Base-by-base conservation (phyloP, 2,329 filamentous ascomycete genomes). In the Arthrobotrys pseudoclavata region DNA sequence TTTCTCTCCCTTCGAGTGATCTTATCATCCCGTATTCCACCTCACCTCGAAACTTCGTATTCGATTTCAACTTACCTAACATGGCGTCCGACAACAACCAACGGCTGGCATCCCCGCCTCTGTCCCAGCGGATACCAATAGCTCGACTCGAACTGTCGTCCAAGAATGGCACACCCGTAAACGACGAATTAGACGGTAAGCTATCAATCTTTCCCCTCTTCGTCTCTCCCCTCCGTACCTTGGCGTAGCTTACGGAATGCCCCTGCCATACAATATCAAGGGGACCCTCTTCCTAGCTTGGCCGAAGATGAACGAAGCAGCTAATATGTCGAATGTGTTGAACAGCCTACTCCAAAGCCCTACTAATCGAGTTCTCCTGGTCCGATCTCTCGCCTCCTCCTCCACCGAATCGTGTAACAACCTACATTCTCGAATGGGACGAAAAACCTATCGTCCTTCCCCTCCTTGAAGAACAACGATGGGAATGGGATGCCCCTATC, bases 121-220 rank as follows among this genome's bases (percentile, higher is more conserved):
- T 77, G 37, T 70, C 74, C 22, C 74, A 77, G 74, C 74, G 74
- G 52, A 77, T 77, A 67, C 74, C 74, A 57, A 77, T 77, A 67
- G 74, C 74, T 61, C 66, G 74, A 63, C 68, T 77, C 24, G 74
- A 77, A 37, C 74, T 77, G 29, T 70, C 74, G 4, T 77, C 74
- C 9, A 77, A 77, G 67, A 77, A 70, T 20, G 67, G 66, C n/a
- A 37, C 66, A 42, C 66, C 74, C 26, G 74, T 77, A 42, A 77
- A 70, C 45, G 74, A 77, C 67, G 74, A 77, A 48, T 62, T 77
- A 22, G 74, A 77, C 24, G 74, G 71, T 76, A 76, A 64, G 45
- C 55, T 61, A n/a, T 12, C 2, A 7, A 18, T 10, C 37, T 57
- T 22, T 37, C 40, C 20, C 52, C 10, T 64, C 42, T 48, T 6